Conservation (phyloP, 1,284 basidiomycete species). For the Rhizopogon hawkerae region DNA sequence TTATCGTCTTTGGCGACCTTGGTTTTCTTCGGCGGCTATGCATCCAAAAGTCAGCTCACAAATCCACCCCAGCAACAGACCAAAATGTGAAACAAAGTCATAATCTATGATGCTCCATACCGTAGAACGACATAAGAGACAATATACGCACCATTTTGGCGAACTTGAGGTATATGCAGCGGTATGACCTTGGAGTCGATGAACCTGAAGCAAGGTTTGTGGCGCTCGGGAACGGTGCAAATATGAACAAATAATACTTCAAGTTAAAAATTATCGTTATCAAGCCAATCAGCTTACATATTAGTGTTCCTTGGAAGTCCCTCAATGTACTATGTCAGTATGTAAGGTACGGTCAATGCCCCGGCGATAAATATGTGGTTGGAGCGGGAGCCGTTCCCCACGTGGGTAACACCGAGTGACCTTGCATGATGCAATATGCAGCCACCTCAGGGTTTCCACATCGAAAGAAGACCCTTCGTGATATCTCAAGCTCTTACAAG, state of each 20-base stretch:
- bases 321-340: too few species aligned
- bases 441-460: too few species aligned
- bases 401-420: too few species aligned
- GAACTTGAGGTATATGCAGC: constrained; percentile 15
- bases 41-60: constrained; percentile 34
- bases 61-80: constrained; percentile 29
- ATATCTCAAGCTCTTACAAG: too few species aligned
- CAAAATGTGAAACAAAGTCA: constrained; percentile 3
- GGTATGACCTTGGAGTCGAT: constrained; percentile 8
- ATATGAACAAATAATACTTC: constrained; percentile 18
- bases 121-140: neutral
- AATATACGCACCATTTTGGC: constrained; percentile 22
- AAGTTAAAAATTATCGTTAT: too few species aligned
- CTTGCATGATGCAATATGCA: too few species aligned
- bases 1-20: constrained; percentile 73
- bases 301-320: too few species aligned
- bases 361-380: too few species aligned
- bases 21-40: constrained; percentile 70
- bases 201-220: constrained; percentile 3
- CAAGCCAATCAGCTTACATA: too few species aligned
- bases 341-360: too few species aligned
- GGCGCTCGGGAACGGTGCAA: constrained; percentile 8
- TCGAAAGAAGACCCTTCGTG: too few species aligned
- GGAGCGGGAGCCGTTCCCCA: too few species aligned
- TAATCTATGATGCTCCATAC: neutral